These are phyloP conservation scores for Solanum sparsipilum DNA, from an alignment of 257 asterid species.

Conservation along the genomic window DNA sequence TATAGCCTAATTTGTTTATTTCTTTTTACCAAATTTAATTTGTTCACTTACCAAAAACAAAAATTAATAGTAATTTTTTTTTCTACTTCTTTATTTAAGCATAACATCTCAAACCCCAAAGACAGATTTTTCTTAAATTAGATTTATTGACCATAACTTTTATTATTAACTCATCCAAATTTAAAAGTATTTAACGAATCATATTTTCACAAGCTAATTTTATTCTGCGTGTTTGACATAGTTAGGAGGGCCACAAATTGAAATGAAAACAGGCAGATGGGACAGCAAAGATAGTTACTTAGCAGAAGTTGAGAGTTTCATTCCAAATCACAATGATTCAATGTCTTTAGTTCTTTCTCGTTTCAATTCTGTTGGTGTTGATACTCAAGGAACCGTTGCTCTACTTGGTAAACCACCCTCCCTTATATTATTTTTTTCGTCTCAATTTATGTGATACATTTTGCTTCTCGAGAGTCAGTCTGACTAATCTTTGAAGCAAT, in stretches of 20 bases:
- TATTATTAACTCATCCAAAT: not conserved
- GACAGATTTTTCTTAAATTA: no score
- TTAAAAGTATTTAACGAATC: not conserved
- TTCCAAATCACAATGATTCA: slow-evolving; percentile 67
- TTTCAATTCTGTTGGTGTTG: slow-evolving; percentile 48
- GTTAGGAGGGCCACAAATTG: slow-evolving; percentile 64
- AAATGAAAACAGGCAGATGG: slow-evolving; percentile 66
- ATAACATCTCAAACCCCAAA: not conserved
- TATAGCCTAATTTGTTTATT: no score
- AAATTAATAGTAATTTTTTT: not conserved
- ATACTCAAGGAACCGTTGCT: slow-evolving; percentile 57
- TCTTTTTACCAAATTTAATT: not conserved
- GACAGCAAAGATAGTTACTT: slow-evolving; percentile 47
- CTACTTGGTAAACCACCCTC: slow-evolving; percentile 30
- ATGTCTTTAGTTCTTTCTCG: slow-evolving; percentile 43
- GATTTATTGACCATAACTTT: not conserved
- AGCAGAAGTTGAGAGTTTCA: slow-evolving; percentile 28
- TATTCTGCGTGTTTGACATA: not conserved
- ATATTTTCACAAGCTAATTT: not conserved
- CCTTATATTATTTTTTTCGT: rapidly evolving
- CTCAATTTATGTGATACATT: not conserved
- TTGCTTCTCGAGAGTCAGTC: rapidly evolving
- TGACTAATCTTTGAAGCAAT: not conserved
- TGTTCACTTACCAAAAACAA: not conserved
- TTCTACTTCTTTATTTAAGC: not conserved